Conservation (phyloP, 1,284 basidiomycete genomes). For the Volvariella volvacea region DNA sequence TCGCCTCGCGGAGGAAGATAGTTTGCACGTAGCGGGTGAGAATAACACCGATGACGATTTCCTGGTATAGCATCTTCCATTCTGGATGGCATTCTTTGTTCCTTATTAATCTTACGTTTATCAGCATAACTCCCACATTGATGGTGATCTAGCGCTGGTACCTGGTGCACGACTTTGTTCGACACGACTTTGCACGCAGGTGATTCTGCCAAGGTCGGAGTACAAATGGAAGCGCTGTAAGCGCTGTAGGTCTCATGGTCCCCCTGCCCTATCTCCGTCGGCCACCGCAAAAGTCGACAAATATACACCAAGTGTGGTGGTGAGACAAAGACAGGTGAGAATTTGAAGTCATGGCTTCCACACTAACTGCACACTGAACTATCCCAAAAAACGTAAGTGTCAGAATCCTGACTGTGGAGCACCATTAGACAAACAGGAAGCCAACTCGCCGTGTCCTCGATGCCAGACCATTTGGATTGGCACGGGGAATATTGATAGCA, state of each 20-base stretch:
- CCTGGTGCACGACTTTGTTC: slow-evolving; percentile 26
- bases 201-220: slow-evolving; percentile 26
- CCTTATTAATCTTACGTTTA: neutral
- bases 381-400: too few species aligned
- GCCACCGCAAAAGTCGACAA: slow-evolving; percentile 9
- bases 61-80: slow-evolving; percentile 7
- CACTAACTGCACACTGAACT: too few species aligned
- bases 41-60: slow-evolving; percentile 7
- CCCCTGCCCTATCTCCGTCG: slow-evolving; percentile 7
- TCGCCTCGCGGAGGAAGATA: slow-evolving; percentile 12
- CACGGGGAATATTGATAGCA: too few species aligned
- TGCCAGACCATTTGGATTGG: too few species aligned
- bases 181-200: slow-evolving; percentile 23
- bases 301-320: neutral
- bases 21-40: slow-evolving; percentile 6
- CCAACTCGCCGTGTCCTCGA: too few species aligned
- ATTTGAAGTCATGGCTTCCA: too few species aligned
- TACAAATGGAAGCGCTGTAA: slow-evolving; percentile 31
- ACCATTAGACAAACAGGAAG: too few species aligned
- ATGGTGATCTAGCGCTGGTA: slow-evolving; percentile 2
- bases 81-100: neutral
- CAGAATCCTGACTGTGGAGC: too few species aligned
- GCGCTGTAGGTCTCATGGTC: slow-evolving; percentile 19
- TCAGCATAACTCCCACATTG: neutral
- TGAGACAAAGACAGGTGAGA: too few species aligned